phyloP scores from a whole-genome alignment of 495 filamentous ascomycete species.

The Amphirosellinia nigrospora region DNA sequence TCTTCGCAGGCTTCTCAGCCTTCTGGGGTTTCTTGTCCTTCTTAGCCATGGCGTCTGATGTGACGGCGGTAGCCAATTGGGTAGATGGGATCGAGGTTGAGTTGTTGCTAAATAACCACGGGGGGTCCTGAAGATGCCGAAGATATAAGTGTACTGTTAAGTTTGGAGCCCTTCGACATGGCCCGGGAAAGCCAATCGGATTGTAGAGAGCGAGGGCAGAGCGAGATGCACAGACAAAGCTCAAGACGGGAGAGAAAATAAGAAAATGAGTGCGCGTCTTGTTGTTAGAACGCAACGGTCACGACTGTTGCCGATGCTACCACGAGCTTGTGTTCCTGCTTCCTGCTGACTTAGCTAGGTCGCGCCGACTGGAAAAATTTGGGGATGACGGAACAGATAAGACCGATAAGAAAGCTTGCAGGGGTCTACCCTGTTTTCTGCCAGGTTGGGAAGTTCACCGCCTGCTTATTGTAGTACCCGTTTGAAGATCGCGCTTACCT shows the following conservation, averaged over 20 bases:
- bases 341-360: too few species aligned
- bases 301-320: neutral
- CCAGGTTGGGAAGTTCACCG: neutral
- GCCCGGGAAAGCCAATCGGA: conserved; percentile 24
- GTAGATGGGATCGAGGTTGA: conserved; percentile 28
- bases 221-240: neutral
- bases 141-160: conserved; percentile 18
- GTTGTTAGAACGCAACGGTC: conserved; percentile 12
- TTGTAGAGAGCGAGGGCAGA: neutral
- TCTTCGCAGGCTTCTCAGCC: conserved; percentile 31
- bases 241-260: too few species aligned
- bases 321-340: neutral
- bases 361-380: conserved; percentile 33
- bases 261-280: conserved; percentile 16
- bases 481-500: neutral
- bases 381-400: conserved; percentile 27
- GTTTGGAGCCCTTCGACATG: conserved; percentile 32
- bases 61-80: conserved; percentile 5
- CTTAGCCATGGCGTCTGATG: conserved; percentile 38
- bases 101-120: conserved; percentile 57
- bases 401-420: conserved; percentile 18
- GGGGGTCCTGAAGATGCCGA: conserved; percentile 38
- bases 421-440: neutral
- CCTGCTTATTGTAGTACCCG: neutral
- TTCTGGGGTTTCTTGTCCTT: conserved; percentile 33